Conservation (phyloP, 139 green algal species). For the Spirogloea muscicola region DNA sequence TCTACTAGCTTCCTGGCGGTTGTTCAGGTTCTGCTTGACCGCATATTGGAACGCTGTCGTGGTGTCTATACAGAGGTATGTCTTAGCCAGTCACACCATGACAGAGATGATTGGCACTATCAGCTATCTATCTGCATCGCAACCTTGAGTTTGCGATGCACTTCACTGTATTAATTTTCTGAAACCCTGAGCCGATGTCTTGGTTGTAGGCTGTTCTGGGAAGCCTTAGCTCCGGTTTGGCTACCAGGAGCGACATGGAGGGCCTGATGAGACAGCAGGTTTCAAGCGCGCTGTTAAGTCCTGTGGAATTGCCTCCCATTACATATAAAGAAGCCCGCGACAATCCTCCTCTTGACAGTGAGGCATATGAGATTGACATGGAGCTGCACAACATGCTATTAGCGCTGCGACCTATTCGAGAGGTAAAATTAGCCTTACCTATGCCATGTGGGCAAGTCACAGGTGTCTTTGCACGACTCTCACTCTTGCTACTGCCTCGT, state of each 20-base stretch:
- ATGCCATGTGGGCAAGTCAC: too few relatives aligned
- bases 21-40: constrained; percentile 28
- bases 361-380: constrained; percentile 29
- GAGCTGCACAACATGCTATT: constrained; percentile 19
- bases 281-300: neutral
- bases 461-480: too few relatives aligned
- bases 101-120: neutral
- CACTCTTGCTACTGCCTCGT: too few relatives aligned
- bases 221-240: constrained; percentile 32
- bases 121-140: neutral
- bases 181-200: neutral
- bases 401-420: neutral
- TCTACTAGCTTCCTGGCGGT: constrained; percentile 27
- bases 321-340: constrained; percentile 7
- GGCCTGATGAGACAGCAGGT: constrained; percentile 38
- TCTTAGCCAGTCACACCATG: neutral
- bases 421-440: neutral
- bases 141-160: neutral
- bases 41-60: constrained; percentile 29
- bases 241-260: constrained; percentile 26
- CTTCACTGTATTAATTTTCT: neutral
- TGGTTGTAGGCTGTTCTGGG: constrained; percentile 35
- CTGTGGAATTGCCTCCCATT: neutral
- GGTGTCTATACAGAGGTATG: constrained; percentile 31
- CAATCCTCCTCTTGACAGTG: constrained; percentile 19